Base-by-base conservation (phyloP, 2,329 filamentous ascomycete genomes). In the Endothia cerciana region DNA sequence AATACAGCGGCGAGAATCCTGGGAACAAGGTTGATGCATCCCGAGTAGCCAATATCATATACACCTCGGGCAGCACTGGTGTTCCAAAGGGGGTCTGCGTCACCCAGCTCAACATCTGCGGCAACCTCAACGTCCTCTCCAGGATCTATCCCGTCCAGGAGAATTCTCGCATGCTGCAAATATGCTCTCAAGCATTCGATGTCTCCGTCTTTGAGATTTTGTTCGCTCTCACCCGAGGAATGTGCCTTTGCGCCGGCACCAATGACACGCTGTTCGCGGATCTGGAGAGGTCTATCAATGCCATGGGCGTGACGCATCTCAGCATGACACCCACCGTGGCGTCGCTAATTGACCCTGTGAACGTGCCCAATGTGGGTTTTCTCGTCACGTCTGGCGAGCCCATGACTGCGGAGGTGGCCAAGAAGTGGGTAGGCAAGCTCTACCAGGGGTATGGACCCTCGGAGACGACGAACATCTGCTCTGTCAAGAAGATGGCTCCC, bases 141-240 rank as follows among this genome's bases (percentile, higher is more conserved):
- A 78, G 82, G 2, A 78, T 91, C 0, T 97, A 96, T 72, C 90
- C 91, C 0, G 78, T 80, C 0, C 73, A 77, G 0, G 71, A 71
- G 1, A 71, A 77, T 1, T 85, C 88, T 0, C 85, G 88, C n/a
- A 80, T 97, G 40, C 80, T 97, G 0, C 93, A 97, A 76, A 87
- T 91, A 2, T 96, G 91, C 73, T 94, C 92, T 0, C 91, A 93
- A 73, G 90, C 90, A 0, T 97, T 96, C 73, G 92, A 96, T 73
- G 89, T 96, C 1, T 96, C 92, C 0, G 91, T 96, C 0, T 96
- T 96, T 73, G 93, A 97, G 72, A 94, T 96, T 17, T 94, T 97
- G 74, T 96, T 92, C 71, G 82, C 92, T 0, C 96, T 93, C 90
- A 85, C 86, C 57, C 83, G 84, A 41, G 92, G 92, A 4, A 92